Conservation (phyloP, 2,329 filamentous ascomycete genomes). For the Exophiala bonariae region DNA sequence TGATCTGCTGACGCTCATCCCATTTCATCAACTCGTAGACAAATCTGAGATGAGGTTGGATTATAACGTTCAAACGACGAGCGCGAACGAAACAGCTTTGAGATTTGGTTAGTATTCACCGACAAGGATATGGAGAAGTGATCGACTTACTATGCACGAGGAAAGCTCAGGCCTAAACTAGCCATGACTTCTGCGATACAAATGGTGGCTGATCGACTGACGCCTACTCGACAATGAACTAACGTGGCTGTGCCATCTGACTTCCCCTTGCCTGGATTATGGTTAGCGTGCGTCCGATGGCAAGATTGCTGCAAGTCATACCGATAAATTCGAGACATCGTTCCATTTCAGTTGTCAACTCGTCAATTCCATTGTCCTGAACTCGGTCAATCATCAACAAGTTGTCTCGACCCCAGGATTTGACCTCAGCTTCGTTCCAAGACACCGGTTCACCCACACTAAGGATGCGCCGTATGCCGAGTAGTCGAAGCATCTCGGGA, state of each 20-base stretch:
- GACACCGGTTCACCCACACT: constrained; percentile 87
- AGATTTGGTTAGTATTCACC: constrained; percentile 14
- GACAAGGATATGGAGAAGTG: not conserved
- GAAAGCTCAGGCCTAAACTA: constrained; percentile 75
- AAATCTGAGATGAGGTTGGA: constrained; percentile 93
- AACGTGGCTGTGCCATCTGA: constrained; percentile 77
- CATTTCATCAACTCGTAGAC: constrained; percentile 94
- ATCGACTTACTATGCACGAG: constrained; percentile 72
- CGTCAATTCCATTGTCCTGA: constrained; percentile 96
- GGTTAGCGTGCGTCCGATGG: constrained; percentile 10
- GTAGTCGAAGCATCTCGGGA: constrained; percentile 71
- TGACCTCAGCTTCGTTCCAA: constrained; percentile 72
- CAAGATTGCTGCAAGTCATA: constrained; percentile 47
- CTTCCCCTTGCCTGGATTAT: constrained; percentile 70
- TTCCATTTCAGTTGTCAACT: constrained; percentile 80
- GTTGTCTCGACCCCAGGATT: constrained; percentile 75
- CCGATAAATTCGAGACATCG: constrained; percentile 89
- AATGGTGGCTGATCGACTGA: constrained; percentile 92
- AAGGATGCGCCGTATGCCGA: constrained; percentile 84
- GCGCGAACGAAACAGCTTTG: constrained; percentile 84
- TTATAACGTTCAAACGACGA: constrained; percentile 91
- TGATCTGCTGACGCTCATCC: constrained; percentile 69
- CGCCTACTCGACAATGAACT: constrained; percentile 94
- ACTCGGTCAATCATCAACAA: constrained; percentile 79
- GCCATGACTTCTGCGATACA: constrained; percentile 99